Evolutionary conservation across 768 basidiomycete species (phyloP).

Genomic region (Podaxis carcinomalis): DNA sequence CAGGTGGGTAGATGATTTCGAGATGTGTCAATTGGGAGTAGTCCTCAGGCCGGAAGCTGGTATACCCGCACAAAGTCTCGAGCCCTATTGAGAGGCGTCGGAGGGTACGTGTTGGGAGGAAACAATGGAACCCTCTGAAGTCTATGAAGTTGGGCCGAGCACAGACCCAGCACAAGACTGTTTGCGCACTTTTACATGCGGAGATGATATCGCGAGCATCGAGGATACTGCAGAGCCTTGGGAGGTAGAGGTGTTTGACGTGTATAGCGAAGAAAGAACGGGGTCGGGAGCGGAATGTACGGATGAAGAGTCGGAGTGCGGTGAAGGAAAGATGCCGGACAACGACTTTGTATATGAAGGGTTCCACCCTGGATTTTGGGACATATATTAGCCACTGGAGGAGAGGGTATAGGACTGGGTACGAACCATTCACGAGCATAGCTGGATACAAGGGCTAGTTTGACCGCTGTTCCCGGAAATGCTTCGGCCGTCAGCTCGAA

Average conservation of each 20-base stretch:
- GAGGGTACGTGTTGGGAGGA: slow-evolving; percentile 10
- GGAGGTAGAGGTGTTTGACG: slow-evolving; percentile 24
- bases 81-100: slow-evolving; percentile 21
- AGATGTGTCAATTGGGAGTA: slow-evolving; percentile 24
- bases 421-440: slow-evolving; percentile 23
- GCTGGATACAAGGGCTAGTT: slow-evolving; percentile 22
- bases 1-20: slow-evolving; percentile 25
- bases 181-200: slow-evolving; percentile 21
- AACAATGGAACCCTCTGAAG: slow-evolving; percentile 5
- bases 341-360: slow-evolving; percentile 27
- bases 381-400: background rate
- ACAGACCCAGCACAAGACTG: slow-evolving; percentile 25
- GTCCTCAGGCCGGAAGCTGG: slow-evolving; percentile 8
- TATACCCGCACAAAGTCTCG: slow-evolving; percentile 15
- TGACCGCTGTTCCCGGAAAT: slow-evolving; percentile 21
- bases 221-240: slow-evolving; percentile 13
- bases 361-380: slow-evolving; percentile 24
- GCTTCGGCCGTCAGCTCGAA: slow-evolving; percentile 26
- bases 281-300: slow-evolving; percentile 24
- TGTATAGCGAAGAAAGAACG: slow-evolving; percentile 24
- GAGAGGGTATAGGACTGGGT: background rate
- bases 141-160: slow-evolving; percentile 3
- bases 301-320: slow-evolving; percentile 21
- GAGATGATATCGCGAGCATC: slow-evolving; percentile 20
- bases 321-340: slow-evolving; percentile 19